These are phyloP conservation scores for Trichoderma sp. DNA, from an alignment of 2,329 filamentous ascomycete genomes.

Conservation along the genomic window DNA sequence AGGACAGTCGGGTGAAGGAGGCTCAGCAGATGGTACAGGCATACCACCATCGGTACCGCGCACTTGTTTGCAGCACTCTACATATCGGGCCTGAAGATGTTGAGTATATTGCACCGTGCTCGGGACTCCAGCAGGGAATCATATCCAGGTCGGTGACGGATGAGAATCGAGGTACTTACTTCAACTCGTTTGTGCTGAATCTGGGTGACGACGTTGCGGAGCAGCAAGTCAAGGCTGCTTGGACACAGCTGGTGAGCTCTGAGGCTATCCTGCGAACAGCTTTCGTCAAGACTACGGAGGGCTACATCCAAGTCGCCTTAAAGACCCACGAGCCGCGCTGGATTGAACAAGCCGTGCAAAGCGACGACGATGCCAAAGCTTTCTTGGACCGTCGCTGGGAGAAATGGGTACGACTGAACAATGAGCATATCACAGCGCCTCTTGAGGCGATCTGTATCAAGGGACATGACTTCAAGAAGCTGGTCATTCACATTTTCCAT, in stretches of 20 bases:
- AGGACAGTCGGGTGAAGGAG: slow-evolving; percentile 44
- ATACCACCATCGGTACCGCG: slow-evolving; percentile 62
- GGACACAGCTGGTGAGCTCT: slow-evolving; percentile 53
- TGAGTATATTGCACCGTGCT: slow-evolving; percentile 79
- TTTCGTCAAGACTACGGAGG: slow-evolving; percentile 73
- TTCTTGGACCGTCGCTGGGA: slow-evolving; percentile 43
- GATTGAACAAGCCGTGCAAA: slow-evolving; percentile 41
- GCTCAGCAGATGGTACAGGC: slow-evolving; percentile 64
- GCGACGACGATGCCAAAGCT: slow-evolving; percentile 38
- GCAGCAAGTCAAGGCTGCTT: slow-evolving; percentile 56
- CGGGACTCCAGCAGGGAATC: slow-evolving; percentile 84
- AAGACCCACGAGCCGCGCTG: slow-evolving; percentile 49
- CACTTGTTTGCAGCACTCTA: slow-evolving; percentile 56
- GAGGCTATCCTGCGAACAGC: slow-evolving; percentile 70
- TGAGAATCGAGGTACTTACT: slow-evolving; percentile 65
- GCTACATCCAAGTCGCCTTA: slow-evolving; percentile 72
- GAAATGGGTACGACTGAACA: slow-evolving; percentile 59
- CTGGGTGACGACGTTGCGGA: slow-evolving; percentile 52
- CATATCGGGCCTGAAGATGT: slow-evolving; percentile 55
- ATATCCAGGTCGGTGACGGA: slow-evolving; percentile 67
- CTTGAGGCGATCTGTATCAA: slow-evolving; percentile 53
- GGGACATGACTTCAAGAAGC: slow-evolving; percentile 35
- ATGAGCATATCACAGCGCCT: slow-evolving; percentile 51
- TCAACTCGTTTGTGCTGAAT: slow-evolving; percentile 70
- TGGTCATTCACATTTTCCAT: slow-evolving; percentile 78